Percentiles rank a stretch among this genome's conserved stretches.
Conservation (phyloP, 2,329 filamentous ascomycete species). For the Macrophomina tecta region DNA sequence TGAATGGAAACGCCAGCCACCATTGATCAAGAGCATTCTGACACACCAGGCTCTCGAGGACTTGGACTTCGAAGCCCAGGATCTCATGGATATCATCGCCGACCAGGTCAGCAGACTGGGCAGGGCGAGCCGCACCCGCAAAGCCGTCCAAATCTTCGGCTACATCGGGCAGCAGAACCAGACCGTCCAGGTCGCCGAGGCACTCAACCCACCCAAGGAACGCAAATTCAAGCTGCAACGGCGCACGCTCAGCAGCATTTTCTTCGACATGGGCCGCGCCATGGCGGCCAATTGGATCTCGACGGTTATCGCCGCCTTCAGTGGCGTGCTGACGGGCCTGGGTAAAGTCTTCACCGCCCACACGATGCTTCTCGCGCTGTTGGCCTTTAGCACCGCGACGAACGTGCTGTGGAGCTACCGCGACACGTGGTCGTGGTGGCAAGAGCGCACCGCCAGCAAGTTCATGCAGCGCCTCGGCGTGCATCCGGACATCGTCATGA, state of each 20-base stretch:
- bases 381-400: constrained; percentile 71
- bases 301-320: constrained; percentile 77
- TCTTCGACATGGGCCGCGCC: constrained; percentile 14
- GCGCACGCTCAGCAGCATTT: constrained; percentile 58
- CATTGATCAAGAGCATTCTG: constrained; percentile 43
- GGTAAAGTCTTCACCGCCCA: constrained; percentile 76
- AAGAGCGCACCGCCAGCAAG: constrained; percentile 76
- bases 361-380: constrained; percentile 71
- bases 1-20: constrained; percentile 73
- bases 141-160: constrained; percentile 80
- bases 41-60: constrained; percentile 75
- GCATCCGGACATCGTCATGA: constrained; percentile 78
- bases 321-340: constrained; percentile 68
- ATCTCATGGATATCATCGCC: constrained; percentile 75
- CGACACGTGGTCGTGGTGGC: constrained; percentile 80
- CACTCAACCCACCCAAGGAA: constrained; percentile 44
- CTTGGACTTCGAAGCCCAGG: constrained; percentile 72
- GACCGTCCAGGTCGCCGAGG: constrained; percentile 56
- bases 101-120: constrained; percentile 80
- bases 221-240: constrained; percentile 53
- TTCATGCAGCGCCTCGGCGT: constrained; percentile 87
- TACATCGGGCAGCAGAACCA: constrained; percentile 73
- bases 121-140: constrained; percentile 74
- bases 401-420: constrained; percentile 79
- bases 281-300: constrained; percentile 59